Base-by-base conservation (phyloP, 106 monocot genomes). In the Allium fistulosum region DNA sequence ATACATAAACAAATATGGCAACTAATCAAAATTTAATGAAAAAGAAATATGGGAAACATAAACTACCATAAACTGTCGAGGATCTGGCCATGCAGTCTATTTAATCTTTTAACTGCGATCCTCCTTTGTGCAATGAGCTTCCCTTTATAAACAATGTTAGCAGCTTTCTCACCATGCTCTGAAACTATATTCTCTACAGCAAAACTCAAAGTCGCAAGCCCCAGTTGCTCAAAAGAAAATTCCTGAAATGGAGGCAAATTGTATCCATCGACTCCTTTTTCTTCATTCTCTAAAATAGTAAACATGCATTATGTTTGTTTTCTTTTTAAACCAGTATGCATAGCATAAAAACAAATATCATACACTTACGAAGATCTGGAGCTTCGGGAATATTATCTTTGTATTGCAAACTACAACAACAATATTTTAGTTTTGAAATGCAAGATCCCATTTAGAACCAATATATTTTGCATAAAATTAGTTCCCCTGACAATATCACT, bases 11-110 rank as follows among this genome's bases (percentile, higher is more conserved):
- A 37, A 37, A 37, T 5, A 37, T 2, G 2, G 2, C 1, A 37
- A 37, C 37, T 37, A 37, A 37, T 37, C 0, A 37, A 37, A 37
- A 37, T 37, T 37, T 37, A 5, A 37, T 37, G 5, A 37, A 37
- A 37, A 37, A 1, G 22, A 37, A 37, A 37, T 37, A 5, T 37
- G 37, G 37, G 37, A 37, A 37, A 37, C 2, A 37, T 0, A 37
- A 37, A 22, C 9, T 88, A 96, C 91, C 86, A 91, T 67, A 78
- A 96, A 96, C 68, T 96, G 91, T 4, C 91, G 76, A 17, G 81
- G 80, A 82, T 96, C 96, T 2, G 96, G 96, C 96, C 96, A 96
- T 8, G 96, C 96, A 86, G 80, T 67, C 91, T 79, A 67, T 86
- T 96, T 63, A 96, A 96, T 66, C 88, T 68, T 82, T 96, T 96